Evolutionary conservation across 2,329 filamentous ascomycete genomes (phyloP), one percentile per base, ranked within the genome.

Genomic region (Raffaelea ambrosiae): DNA sequence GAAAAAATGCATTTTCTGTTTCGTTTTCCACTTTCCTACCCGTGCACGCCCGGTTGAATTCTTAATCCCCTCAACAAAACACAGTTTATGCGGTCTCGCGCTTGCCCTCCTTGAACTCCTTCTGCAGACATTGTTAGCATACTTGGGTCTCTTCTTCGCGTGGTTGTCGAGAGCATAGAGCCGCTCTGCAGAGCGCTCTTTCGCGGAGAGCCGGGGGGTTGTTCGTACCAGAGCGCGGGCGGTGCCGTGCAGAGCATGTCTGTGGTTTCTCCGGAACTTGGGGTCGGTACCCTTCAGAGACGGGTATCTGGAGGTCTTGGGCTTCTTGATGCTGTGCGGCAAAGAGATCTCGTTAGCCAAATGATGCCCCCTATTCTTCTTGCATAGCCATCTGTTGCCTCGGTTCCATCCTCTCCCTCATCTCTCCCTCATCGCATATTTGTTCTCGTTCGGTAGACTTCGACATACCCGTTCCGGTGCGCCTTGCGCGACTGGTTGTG

Each of bases 251-350:
- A 97, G 89, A 73, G 93, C 93, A 83, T 98, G 91, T 80, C 89
- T 88, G 81, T 98, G 93, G 83, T 98, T 98, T 77, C 93, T 86
- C 74, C 93, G 86, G 83, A 98, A 98, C 84, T 98, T 98, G 70
- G 93, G 90, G 77, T 98, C 93, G 72, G 88, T 93, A 66, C 93
- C 93, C 72, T 96, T 96, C 67, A 98, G 85, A 63, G 91, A 97
- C 59, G 93, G 93, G 79, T 98, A 98, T 79, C 93, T 83, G 75
- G 90, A 83, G 69, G 93, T 97, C 84, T 95, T 96, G 59, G 93
- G 93, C 86, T 96, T 97, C 86, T 97, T 97, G 83, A 98, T 98
- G 77, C 91, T 96, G 70, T 62, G 55, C 19, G 33, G 16, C 26
- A 26, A 44, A 13, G 43, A 35, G 5, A 5, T 3, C 9, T 48